Evolutionary conservation across 2,329 filamentous ascomycete species (phyloP).

Genomic region (Cordyceps javanica): DNA sequence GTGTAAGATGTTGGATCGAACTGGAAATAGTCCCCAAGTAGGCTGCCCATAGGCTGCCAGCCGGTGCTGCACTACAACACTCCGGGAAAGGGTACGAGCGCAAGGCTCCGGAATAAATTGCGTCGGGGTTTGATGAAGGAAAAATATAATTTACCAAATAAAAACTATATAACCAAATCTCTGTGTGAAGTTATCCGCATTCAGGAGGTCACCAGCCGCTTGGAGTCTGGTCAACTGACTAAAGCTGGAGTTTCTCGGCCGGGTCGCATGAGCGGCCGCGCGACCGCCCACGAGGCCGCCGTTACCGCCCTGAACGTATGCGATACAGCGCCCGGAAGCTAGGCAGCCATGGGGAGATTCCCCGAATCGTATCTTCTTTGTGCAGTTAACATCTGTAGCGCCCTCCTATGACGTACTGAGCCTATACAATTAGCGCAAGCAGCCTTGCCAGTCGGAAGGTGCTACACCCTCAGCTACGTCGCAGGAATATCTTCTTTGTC

Average conservation of each 20-base stretch:
- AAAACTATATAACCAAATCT: no score
- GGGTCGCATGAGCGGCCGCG: slow-evolving; percentile 10
- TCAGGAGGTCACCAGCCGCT: not conserved
- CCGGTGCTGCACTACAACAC: not conserved
- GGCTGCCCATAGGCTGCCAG: not conserved
- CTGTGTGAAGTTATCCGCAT: not conserved
- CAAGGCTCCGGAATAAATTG: no score
- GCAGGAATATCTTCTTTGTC: no score
- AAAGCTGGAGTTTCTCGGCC: not conserved
- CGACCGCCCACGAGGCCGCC: slow-evolving; percentile 3
- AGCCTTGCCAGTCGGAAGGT: no score
- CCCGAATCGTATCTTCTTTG: not conserved
- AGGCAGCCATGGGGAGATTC: no score
- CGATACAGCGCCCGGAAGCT: not conserved
- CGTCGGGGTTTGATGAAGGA: no score
- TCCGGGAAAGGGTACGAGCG: no score
- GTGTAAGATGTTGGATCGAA: not conserved
- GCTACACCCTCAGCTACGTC: no score
- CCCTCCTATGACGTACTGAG: not conserved
- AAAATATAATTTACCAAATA: no score
- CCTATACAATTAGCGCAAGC: no score
- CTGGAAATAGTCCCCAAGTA: not conserved
- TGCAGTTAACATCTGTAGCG: not conserved
- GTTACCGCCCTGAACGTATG: not conserved
- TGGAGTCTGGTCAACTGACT: slow-evolving; percentile 5